Conservation (phyloP, 345 rosid genomes). For the Rhizophora mangle region DNA sequence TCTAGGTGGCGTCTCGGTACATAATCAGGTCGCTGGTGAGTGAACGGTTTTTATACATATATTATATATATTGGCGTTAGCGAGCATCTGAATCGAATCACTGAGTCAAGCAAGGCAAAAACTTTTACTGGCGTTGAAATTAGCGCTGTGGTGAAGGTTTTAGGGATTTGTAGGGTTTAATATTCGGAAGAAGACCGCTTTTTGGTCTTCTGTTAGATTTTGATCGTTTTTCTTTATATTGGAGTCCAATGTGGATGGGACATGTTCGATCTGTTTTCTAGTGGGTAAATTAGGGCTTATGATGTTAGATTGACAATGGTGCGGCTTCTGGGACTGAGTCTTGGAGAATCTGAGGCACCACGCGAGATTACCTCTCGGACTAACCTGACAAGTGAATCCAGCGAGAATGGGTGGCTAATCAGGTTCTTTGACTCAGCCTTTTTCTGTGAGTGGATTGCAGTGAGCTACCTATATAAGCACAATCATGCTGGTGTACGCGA, state of each 20-base stretch:
- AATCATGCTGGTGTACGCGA: slow-evolving; percentile 92
- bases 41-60: background rate
- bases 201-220: slow-evolving; percentile 3
- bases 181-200: background rate
- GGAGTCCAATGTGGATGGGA: slow-evolving; percentile 9
- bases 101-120: slow-evolving; percentile 1
- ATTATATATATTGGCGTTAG: background rate
- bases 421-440: slow-evolving; percentile 96
- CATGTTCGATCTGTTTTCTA: slow-evolving; percentile 11
- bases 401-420: slow-evolving; percentile 97
- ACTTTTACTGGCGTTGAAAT: background rate
- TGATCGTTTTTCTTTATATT: background rate
- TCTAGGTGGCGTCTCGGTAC: background rate
- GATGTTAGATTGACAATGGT: slow-evolving; percentile 66
- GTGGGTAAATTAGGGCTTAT: slow-evolving; percentile 21
- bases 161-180: slow-evolving; percentile 8
- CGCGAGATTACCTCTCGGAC: slow-evolving; percentile 80
- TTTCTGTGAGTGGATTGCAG: slow-evolving; percentile 99
- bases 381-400: slow-evolving; percentile 63
- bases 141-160: slow-evolving; percentile 17
- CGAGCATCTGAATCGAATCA: slow-evolving; percentile 8
- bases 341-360: slow-evolving; percentile 71
- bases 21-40: slow-evolving; percentile 16
- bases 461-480: slow-evolving; percentile 97
- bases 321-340: slow-evolving; percentile 77